Conservation (phyloP, 2,329 filamentous ascomycete species). For the Aspergillus neotritici region DNA sequence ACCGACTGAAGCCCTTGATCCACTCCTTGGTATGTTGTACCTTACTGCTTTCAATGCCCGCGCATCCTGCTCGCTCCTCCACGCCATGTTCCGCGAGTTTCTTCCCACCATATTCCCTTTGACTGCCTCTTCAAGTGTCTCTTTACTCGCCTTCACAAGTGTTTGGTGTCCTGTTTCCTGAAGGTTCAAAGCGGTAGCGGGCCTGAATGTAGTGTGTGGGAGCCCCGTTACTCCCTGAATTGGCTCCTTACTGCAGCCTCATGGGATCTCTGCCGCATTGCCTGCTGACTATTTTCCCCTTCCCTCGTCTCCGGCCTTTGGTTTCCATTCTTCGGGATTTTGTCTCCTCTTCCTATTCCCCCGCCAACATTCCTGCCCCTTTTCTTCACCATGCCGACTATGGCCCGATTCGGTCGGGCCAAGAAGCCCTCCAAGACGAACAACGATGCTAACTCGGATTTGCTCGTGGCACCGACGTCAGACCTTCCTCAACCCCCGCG, state of each 20-base stretch:
- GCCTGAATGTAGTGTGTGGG: background rate
- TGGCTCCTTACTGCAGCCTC: conserved; percentile 4
- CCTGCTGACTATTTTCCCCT: background rate
- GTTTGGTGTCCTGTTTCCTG: too few relatives aligned
- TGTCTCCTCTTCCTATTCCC: conserved; percentile 5
- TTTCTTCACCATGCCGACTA: conserved; percentile 16
- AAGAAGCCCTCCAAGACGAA: conserved; percentile 22
- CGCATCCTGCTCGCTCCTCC: conserved; percentile 1
- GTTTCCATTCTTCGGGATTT: conserved; percentile 1
- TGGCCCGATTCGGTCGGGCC: conserved; percentile 27
- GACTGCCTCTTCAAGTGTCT: background rate
- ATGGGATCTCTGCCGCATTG: background rate
- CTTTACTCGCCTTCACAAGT: too few relatives aligned
- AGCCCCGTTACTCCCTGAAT: background rate
- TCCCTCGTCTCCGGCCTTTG: too few relatives aligned
- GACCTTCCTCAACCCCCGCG: conserved; percentile 27
- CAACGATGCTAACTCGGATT: conserved; percentile 24
- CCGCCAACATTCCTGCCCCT: conserved; percentile 11
- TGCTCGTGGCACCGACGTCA: conserved; percentile 16
- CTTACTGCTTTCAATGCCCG: background rate
- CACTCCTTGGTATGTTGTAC: conserved; percentile 21
- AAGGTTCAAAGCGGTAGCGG: background rate
- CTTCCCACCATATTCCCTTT: background rate
- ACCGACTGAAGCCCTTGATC: conserved; percentile 17
- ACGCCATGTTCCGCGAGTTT: background rate